These are phyloP conservation scores for Taiwanofungus camphoratus DNA, from an alignment of 1,284 basidiomycete species.

Conservation along the genomic window DNA sequence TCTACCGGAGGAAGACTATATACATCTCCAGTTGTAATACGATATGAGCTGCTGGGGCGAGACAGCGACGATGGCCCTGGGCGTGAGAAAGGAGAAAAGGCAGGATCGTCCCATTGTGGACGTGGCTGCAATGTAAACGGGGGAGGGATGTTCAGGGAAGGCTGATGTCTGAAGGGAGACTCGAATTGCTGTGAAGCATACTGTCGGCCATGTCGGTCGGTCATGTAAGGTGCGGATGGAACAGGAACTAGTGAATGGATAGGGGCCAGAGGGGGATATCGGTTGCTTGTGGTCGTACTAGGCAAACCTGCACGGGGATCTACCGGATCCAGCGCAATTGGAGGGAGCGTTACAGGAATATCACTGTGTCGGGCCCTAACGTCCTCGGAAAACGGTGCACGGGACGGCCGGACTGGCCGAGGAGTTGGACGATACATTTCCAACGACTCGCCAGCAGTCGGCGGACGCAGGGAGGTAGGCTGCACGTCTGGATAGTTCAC, in stretches of 20 bases:
- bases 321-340: conserved; percentile 18
- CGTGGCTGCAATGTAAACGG: conserved; percentile 61
- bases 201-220: conserved; percentile 11
- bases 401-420: background rate
- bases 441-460: conserved; percentile 19
- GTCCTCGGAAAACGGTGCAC: conserved; percentile 2
- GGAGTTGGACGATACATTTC: conserved; percentile 14
- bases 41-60: conserved; percentile 11
- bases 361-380: conserved; percentile 10
- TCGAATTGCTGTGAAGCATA: conserved; percentile 16
- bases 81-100: conserved; percentile 27
- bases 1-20: background rate
- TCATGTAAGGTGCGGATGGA: background rate
- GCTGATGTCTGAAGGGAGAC: conserved; percentile 38
- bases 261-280: conserved; percentile 2
- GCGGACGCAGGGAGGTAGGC: conserved; percentile 10
- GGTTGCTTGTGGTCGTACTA: conserved; percentile 4
- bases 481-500: background rate
- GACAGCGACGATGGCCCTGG: conserved; percentile 16
- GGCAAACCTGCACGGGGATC: conserved; percentile 12
- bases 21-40: background rate
- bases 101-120: conserved; percentile 51
- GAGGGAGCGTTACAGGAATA: conserved; percentile 17
- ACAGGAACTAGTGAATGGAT: background rate
- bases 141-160: conserved; percentile 45